These are phyloP conservation scores for Plasmopara halstedii DNA, from an alignment of 352 stramenopile genomes.

Conservation along the genomic window DNA sequence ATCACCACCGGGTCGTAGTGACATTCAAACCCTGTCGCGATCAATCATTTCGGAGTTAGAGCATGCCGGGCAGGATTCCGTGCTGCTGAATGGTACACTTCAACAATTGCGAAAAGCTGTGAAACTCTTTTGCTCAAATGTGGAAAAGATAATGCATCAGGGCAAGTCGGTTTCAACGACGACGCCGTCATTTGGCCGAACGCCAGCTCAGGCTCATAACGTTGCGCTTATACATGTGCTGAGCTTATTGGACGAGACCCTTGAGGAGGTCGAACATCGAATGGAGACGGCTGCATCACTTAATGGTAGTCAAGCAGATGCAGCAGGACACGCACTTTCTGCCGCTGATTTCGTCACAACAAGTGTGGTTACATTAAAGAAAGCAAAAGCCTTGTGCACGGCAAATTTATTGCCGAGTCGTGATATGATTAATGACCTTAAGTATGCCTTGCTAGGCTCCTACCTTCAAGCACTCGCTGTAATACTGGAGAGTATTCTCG, in stretches of 20 bases:
- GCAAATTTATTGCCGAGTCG: constrained; percentile 39
- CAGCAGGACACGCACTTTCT: constrained; percentile 1
- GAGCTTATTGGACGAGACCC: constrained; percentile 51
- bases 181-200: constrained; percentile 45
- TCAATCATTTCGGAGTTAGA: constrained; percentile 71
- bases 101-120: constrained; percentile 58
- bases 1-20: constrained; percentile 66
- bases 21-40: constrained; percentile 76
- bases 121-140: constrained; percentile 57
- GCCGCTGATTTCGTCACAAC: neutral
- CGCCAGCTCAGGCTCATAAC: constrained; percentile 70
- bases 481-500: constrained; percentile 52
- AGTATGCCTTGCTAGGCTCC: constrained; percentile 54
- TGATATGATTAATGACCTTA: constrained; percentile 41
- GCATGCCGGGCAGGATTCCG: constrained; percentile 44
- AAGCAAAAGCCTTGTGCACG: constrained; percentile 29
- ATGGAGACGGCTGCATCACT: constrained; percentile 18
- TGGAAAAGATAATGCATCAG: constrained; percentile 69
- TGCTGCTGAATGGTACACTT: constrained; percentile 48
- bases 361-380: constrained; percentile 26
- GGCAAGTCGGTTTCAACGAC: constrained; percentile 40
- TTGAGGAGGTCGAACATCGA: constrained; percentile 47
- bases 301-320: constrained; percentile 7
- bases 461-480: constrained; percentile 62
- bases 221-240: constrained; percentile 62